Conservation (phyloP, 345 rosid genomes). For the Syzygium oleosum region DNA sequence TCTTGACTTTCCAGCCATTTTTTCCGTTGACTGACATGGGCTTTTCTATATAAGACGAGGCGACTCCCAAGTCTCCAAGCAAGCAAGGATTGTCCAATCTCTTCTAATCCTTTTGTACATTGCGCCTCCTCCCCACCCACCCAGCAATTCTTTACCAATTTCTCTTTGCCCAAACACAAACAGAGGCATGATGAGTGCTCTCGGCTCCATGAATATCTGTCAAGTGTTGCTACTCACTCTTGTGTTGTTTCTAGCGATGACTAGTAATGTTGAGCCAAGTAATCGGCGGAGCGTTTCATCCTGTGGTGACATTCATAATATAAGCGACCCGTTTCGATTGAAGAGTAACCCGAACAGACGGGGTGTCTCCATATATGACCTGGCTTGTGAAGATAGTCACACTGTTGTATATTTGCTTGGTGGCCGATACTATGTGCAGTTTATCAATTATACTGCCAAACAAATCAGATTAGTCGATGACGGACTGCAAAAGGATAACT, state of each 20-base stretch:
- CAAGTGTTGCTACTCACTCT: not conserved
- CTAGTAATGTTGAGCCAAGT: too few species aligned
- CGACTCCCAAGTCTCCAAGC: not conserved
- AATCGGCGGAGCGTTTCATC: too few species aligned
- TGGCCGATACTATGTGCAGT: too few species aligned
- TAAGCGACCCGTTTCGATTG: too few species aligned
- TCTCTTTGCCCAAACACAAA: rapidly evolving
- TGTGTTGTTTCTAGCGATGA: too few species aligned
- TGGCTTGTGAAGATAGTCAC: too few species aligned
- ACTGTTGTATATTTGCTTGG: too few species aligned
- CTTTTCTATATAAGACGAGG: not conserved
- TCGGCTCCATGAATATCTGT: not conserved
- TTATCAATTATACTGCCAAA: too few species aligned
- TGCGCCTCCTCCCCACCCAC: not conserved
- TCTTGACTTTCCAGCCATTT: not conserved
- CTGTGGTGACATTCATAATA: too few species aligned
- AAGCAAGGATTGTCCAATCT: not conserved
- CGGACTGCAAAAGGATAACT: not conserved
- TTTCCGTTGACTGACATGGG: not conserved
- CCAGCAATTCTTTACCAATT: not conserved
- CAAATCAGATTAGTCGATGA: not conserved
- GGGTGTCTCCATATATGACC: too few species aligned
- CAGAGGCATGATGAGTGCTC: not conserved
- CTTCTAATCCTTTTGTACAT: not conserved
- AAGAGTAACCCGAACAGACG: too few species aligned